Evolutionary conservation across 257 asterid genomes (phyloP), one percentile per base, ranked within the genome.

Genomic region (Solanum microdontum): DNA sequence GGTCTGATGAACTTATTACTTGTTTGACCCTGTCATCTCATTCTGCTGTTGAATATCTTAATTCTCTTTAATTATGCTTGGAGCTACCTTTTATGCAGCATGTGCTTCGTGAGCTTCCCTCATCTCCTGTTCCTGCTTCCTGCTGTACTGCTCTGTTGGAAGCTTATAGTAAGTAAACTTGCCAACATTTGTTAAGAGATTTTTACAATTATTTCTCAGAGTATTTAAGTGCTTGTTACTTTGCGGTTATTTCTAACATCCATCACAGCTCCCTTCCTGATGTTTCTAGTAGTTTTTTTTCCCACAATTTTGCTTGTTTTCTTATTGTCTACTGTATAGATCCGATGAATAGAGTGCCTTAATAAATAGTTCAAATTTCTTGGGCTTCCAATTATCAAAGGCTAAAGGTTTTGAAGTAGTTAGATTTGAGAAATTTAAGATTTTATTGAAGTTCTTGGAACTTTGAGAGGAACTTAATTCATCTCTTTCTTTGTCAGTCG

Each of bases 41-140:
- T 80, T 43, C 84, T 45, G 39, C 40, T 80, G 85, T 48, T 80
- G 40, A 24, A 45, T 28, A 15, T 48, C 40, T 80, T 45, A 17
- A 80, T 45, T 80, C 64, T 17, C 85, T 45, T 80, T 12, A 84
- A 51, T 36, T 21, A 37, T 86, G 73, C 84, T 84, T 83, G 79
- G 89, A 88, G 58, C 79, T 85, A 62, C 87, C 82, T 69, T 66
- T 86, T 86, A 75, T 93, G 88, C 96, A 96, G 99, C 98, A 94
- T 93, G 98, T 96, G 90, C 99, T 96, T 85, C 94, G 99, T 74
- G 98, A 96, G 93, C 93, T 96, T 84, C 99, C 99, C 85, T 96
- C 99, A 69, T 96, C 99, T 88, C 99, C 99, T 36, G 99, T 96
- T 90, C 99, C 99, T 84, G 99, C 98, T 86, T 93, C 99, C 85